Percentiles rank a stretch among this genome's conserved stretches.
phyloP scores from a whole-genome alignment of 495 filamentous ascomycete genomes.

The Penicillium riverlandense region DNA sequence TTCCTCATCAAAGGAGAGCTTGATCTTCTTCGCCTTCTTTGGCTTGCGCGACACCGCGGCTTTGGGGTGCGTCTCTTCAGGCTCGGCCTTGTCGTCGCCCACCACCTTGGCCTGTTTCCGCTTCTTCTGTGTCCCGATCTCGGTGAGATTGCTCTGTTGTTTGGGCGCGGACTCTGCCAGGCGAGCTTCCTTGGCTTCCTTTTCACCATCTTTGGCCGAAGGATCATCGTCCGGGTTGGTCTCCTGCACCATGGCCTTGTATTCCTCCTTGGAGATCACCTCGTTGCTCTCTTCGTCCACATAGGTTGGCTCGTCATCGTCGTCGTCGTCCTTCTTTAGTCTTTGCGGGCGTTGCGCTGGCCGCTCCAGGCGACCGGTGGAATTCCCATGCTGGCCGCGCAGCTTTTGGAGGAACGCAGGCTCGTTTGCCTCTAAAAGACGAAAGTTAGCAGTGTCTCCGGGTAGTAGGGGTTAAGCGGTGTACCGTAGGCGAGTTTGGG shows the following conservation, averaged over 20 bases:
- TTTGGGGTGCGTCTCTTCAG: constrained; percentile 18
- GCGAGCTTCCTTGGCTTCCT: constrained; percentile 5
- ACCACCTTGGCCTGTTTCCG: constrained; percentile 39
- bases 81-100: constrained; percentile 22
- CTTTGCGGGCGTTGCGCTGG: constrained; percentile 34
- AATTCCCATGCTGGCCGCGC: constrained; percentile 31
- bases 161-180: constrained; percentile 10
- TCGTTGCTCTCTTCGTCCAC: constrained; percentile 43
- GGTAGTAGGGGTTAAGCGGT: neutral
- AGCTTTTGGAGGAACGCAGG: constrained; percentile 44
- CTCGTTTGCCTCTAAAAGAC: constrained; percentile 32
- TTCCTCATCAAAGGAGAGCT: constrained; percentile 38
- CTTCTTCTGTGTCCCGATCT: constrained; percentile 36
- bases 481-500: constrained; percentile 44
- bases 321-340: constrained; percentile 26
- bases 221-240: constrained; percentile 5
- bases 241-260: constrained; percentile 29
- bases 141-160: constrained; percentile 32
- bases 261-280: constrained; percentile 42
- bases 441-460: neutral
- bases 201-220: constrained; percentile 3
- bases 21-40: constrained; percentile 42
- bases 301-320: constrained; percentile 43
- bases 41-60: constrained; percentile 22
- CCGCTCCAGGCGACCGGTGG: constrained; percentile 32